Percentiles rank a stretch among this genome's conserved stretches.
Conservation (phyloP, 805 yeast species). For the Metschnikowia corniflorae region DNA sequence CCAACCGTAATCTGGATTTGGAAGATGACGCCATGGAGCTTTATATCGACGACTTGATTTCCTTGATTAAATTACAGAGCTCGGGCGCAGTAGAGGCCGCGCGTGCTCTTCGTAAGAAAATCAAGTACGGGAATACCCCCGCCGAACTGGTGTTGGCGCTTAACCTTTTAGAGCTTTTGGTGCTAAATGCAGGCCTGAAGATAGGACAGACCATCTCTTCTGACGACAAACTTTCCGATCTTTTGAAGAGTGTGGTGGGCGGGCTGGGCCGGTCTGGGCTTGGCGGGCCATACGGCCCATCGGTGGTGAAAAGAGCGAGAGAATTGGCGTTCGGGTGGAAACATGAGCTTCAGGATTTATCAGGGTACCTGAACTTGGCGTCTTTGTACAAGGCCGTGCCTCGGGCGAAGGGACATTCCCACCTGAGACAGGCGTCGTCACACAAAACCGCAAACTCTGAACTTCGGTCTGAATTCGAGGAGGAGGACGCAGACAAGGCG, state of each 20-base stretch:
- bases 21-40: constrained; percentile 36
- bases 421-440: constrained; percentile 4
- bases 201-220: constrained; percentile 49
- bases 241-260: constrained; percentile 50
- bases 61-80: constrained; percentile 42
- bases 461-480: constrained; percentile 4
- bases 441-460: not conserved
- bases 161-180: constrained; percentile 32
- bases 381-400: constrained; percentile 46
- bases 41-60: constrained; percentile 56
- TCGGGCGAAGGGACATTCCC: constrained; percentile 12
- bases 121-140: constrained; percentile 72
- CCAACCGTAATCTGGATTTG: constrained; percentile 37
- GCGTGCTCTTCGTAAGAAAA: constrained; percentile 79
- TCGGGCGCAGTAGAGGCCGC: constrained; percentile 71
- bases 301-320: constrained; percentile 47
- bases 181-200: constrained; percentile 42
- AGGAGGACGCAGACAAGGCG: constrained; percentile 4
- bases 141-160: constrained; percentile 67
- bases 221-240: constrained; percentile 65
- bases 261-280: constrained; percentile 34
- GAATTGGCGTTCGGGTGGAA: constrained; percentile 67
- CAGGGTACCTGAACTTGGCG: constrained; percentile 48
- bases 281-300: constrained; percentile 34
- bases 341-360: constrained; percentile 46